A percentile compares a stretch with the other conserved stretches of the same genome.
Conservation (phyloP, 2,329 filamentous ascomycete genomes). For the Lachnellula subtilissima region DNA sequence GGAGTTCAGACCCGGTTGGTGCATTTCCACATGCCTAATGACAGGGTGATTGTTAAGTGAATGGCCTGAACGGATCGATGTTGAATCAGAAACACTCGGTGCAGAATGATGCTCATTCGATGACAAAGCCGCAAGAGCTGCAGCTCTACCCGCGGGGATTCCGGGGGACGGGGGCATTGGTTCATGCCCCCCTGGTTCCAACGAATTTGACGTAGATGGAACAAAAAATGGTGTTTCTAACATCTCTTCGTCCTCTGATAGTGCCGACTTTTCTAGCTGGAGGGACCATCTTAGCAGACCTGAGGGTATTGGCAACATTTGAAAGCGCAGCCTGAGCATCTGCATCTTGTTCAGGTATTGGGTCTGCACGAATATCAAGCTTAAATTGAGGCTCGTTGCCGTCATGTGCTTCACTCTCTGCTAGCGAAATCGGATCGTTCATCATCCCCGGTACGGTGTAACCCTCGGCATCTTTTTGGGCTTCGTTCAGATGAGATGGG, state of each 20-base stretch:
- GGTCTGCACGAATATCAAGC: conserved; percentile 72
- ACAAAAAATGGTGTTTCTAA: conserved; percentile 89
- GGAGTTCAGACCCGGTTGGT: conserved; percentile 73
- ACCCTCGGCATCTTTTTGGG: conserved; percentile 67
- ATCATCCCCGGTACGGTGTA: conserved; percentile 65
- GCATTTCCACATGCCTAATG: conserved; percentile 77
- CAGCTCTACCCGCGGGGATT: conserved; percentile 34
- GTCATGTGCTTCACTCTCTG: conserved; percentile 59
- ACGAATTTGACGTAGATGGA: conserved; percentile 39
- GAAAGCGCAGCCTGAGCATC: conserved; percentile 70
- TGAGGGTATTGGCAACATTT: conserved; percentile 69
- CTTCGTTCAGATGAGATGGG: conserved; percentile 29
- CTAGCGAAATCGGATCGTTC: conserved; percentile 65
- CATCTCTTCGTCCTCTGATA: conserved; percentile 81
- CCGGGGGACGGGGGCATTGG: conserved; percentile 31
- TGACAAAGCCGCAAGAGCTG: conserved; percentile 51
- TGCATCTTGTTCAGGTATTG: conserved; percentile 72
- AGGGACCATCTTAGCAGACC: conserved; percentile 51
- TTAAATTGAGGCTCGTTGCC: conserved; percentile 66
- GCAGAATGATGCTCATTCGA: conserved; percentile 53
- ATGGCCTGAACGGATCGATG: conserved; percentile 84
- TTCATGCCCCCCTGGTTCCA: conserved; percentile 19
- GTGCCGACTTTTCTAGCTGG: conserved; percentile 70
- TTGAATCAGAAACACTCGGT: conserved; percentile 68
- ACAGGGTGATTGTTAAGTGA: conserved; percentile 67